phyloP scores from a whole-genome alignment of 305 asterid species.

The Fraxinus platypoda region DNA sequence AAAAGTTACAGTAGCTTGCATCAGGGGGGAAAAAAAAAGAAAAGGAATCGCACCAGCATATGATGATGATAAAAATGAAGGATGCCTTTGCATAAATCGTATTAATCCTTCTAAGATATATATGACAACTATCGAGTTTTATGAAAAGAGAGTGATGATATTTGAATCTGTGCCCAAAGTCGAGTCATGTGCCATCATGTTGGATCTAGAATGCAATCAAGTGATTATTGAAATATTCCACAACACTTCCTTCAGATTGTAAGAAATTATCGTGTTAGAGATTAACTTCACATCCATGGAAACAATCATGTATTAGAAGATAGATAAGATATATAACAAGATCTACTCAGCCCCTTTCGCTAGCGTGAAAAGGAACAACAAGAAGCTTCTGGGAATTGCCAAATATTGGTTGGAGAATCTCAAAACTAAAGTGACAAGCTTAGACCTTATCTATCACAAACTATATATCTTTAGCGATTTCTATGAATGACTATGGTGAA shows the following conservation, averaged over 20 bases:
- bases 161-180: slow-evolving; percentile 84
- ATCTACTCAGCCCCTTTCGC: slow-evolving; percentile 58
- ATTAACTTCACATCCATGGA: slow-evolving; percentile 73
- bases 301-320: slow-evolving; percentile 87
- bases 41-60: slow-evolving; percentile 82
- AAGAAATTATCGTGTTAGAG: slow-evolving; percentile 57
- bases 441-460: slow-evolving; percentile 60
- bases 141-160: slow-evolving; percentile 59
- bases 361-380: slow-evolving; percentile 58
- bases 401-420: slow-evolving; percentile 72
- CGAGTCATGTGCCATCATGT: slow-evolving; percentile 82
- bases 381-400: slow-evolving; percentile 62
- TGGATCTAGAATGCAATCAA: slow-evolving; percentile 89
- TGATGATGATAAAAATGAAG: slow-evolving; percentile 75
- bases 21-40: slow-evolving; percentile 42
- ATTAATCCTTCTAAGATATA: slow-evolving; percentile 64
- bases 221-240: slow-evolving; percentile 75
- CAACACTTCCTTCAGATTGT: slow-evolving; percentile 63
- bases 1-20: slow-evolving; percentile 79
- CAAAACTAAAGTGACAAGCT: slow-evolving; percentile 60
- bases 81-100: slow-evolving; percentile 79
- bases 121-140: slow-evolving; percentile 67
- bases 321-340: slow-evolving; percentile 77
- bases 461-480: slow-evolving; percentile 46
- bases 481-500: slow-evolving; percentile 55